Percentiles rank a stretch among this genome's conserved stretches.
These are phyloP conservation scores for Mycena rebaudengoi DNA, from an alignment of 768 basidiomycete species.

Conservation along the genomic window DNA sequence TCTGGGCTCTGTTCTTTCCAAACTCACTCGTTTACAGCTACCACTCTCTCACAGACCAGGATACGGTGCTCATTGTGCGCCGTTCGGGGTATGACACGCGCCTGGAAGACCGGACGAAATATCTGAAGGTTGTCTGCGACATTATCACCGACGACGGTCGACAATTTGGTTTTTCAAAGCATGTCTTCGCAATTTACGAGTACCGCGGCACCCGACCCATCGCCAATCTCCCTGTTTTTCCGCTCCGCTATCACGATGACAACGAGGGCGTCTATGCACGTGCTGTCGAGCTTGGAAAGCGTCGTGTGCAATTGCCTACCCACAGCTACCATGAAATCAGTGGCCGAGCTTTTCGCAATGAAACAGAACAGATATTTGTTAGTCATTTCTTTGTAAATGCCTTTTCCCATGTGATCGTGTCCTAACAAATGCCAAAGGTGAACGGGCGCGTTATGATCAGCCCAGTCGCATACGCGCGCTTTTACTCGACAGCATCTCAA, in stretches of 20 bases:
- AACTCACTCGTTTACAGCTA: conserved; percentile 29
- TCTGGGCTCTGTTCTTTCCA: conserved; percentile 39
- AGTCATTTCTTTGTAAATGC: too few species aligned
- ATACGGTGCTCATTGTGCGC: conserved; percentile 14
- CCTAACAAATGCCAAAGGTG: too few species aligned
- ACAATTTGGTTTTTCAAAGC: conserved; percentile 23
- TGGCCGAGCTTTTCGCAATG: too few species aligned
- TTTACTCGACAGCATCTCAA: too few species aligned
- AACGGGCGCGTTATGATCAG: too few species aligned
- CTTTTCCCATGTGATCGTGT: too few species aligned
- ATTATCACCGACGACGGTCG: conserved; percentile 28
- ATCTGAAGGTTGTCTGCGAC: conserved; percentile 17
- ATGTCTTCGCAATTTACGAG: conserved; percentile 10
- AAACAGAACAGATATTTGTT: too few species aligned
- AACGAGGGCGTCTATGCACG: neutral
- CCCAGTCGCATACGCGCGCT: too few species aligned
- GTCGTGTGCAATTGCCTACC: conserved; percentile 1
- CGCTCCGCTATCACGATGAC: conserved; percentile 23
- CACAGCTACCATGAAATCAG: conserved; percentile 23
- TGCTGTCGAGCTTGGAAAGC: conserved; percentile 24
- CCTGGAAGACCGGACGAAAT: neutral
- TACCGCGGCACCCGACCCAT: conserved; percentile 31
- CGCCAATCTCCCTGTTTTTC: conserved; percentile 25
- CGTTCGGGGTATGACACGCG: conserved; percentile 7
- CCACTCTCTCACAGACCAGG: conserved; percentile 24